Base-by-base conservation (phyloP, 2,329 filamentous ascomycete genomes). In the Phialophora macrospora region DNA sequence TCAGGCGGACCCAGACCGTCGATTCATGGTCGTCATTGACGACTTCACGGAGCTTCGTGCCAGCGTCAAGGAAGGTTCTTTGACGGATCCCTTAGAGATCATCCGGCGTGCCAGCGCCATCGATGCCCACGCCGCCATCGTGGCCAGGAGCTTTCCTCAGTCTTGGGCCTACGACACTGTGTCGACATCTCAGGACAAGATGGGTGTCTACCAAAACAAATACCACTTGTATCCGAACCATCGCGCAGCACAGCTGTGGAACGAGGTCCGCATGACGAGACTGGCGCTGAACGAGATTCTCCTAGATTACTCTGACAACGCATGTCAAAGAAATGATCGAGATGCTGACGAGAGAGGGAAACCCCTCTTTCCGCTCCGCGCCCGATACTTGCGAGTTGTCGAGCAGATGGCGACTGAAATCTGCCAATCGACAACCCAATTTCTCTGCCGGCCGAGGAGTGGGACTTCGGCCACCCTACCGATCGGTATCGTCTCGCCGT, bases 241-340 rank as follows among this genome's bases (percentile, higher is more conserved):
- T n/a, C 55, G 49, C 2, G n/a, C 69, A 8, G 68, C 68, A 24
- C 58, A 63, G n/a, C 63, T 67, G 60, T 73, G 73, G 72, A 73
- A 69, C 38, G 62, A 69, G 14, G 70, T 72, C 55, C 71, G 71
- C 3, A 72, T 72, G 63, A 67, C 68, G n/a, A 69, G 71, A 12
- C 67, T 73, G 8, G 61, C 69, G 22, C 57, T 74, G 7, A 60
- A 70, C 38, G 46, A 51, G 55, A 56, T 60, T 9, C 52, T 63
- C 3, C 26, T 64, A 17, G n/a, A 2, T 9, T 55, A 38, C 44
- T 30, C 38, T 6, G 48, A n/a, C 4, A 30, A 34, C 41, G 48
- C 14, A 17, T n/a, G 26, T 20, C 44, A 48, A 20, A 14, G n/a
- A 7, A 20, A 28, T 14, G 55, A 58, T 12, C 22, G 22, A 12